Base-by-base conservation (phyloP, 2,329 filamentous ascomycete species). In the Cryphonectria radicalis region DNA sequence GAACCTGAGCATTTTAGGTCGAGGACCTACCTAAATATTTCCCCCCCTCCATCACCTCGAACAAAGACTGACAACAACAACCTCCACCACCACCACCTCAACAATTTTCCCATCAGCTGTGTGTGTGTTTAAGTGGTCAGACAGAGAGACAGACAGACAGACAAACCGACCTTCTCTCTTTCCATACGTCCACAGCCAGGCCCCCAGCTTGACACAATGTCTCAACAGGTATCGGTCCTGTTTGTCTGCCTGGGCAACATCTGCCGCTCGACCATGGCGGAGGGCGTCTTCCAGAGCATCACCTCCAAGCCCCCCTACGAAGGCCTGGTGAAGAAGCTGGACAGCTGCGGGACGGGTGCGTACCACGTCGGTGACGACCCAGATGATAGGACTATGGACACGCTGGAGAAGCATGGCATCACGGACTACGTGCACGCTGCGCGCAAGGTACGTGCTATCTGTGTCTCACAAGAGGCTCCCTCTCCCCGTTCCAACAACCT, bases 191-290 rank as follows among this genome's bases (percentile, higher is more conserved):
- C 37, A 25, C 22, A 13, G 25, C 28, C n/a, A 35, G 42, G 42
- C 17, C 17, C 17, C 5, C n/a, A 4, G 50, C 22, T 32, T 37
- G 64, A 35, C 64, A 50, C 32, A 42, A 73, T 72, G 72, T 70
- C 67, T 50, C 67, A 73, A 55, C 66, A 66, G 55, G 75, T 93
- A 69, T 94, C 91, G 2, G 92, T 98, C 53, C 89, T 98, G 67
- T 98, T 98, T 79, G 95, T 98, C 76, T 99, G 96, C 82, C 87
- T 98, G 46, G 96, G 96, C 80, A 99, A 99, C 82, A 98, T 98
- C 78, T 99, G 94, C 80, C 87, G 88, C 73, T 97, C 94, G 10
- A 93, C 96, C 43, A 98, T 99, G 96, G 94, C 95, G 63, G 95
- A 98, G 84, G 96, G 93, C 66, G 93, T 97, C 75, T 98, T 99